Conservation (phyloP, 495 filamentous ascomycete genomes). For the Bryoglossum gracile region DNA sequence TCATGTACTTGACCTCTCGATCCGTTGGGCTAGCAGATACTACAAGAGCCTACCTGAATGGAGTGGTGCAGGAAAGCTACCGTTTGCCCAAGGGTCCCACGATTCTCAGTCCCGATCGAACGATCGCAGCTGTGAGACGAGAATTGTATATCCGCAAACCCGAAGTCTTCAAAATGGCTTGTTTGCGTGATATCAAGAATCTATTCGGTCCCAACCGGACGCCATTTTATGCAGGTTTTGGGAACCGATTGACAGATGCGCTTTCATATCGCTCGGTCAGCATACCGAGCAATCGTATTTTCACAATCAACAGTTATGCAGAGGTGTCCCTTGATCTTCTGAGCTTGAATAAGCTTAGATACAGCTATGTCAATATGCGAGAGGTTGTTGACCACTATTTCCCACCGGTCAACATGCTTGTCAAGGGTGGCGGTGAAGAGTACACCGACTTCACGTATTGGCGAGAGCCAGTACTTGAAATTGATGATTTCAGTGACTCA, state of each 20-base stretch:
- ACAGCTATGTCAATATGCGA: slow-evolving; percentile 92
- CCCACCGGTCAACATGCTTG: slow-evolving; percentile 68
- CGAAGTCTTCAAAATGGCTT: slow-evolving; percentile 99
- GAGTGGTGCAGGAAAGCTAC: slow-evolving; percentile 82
- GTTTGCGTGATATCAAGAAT: slow-evolving; percentile 82
- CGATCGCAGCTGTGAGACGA: slow-evolving; percentile 87
- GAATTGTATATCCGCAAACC: slow-evolving; percentile 96
- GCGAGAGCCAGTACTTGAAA: slow-evolving; percentile 63
- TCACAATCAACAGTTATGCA: slow-evolving; percentile 97
- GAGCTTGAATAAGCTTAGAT: slow-evolving; percentile 89
- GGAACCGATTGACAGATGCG: slow-evolving; percentile 93
- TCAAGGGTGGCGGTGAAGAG: slow-evolving; percentile 73
- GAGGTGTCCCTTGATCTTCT: slow-evolving; percentile 91
- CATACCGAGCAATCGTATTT: slow-evolving; percentile 88
- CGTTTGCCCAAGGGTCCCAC: slow-evolving; percentile 82
- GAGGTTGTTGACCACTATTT: slow-evolving; percentile 98
- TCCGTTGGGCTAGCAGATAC: slow-evolving; percentile 90
- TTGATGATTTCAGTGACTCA: slow-evolving; percentile 74
- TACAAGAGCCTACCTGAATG: slow-evolving; percentile 83
- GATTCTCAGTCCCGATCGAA: slow-evolving; percentile 91
- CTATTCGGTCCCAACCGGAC: slow-evolving; percentile 73
- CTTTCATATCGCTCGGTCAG: slow-evolving; percentile 93
- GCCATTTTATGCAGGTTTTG: slow-evolving; percentile 96
- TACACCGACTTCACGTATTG: slow-evolving; percentile 89
- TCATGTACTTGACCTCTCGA: slow-evolving; percentile 94